Evolutionary conservation across 2,329 filamentous ascomycete species (phyloP).

Genomic region (Pseudogymnoascus sp.): DNA sequence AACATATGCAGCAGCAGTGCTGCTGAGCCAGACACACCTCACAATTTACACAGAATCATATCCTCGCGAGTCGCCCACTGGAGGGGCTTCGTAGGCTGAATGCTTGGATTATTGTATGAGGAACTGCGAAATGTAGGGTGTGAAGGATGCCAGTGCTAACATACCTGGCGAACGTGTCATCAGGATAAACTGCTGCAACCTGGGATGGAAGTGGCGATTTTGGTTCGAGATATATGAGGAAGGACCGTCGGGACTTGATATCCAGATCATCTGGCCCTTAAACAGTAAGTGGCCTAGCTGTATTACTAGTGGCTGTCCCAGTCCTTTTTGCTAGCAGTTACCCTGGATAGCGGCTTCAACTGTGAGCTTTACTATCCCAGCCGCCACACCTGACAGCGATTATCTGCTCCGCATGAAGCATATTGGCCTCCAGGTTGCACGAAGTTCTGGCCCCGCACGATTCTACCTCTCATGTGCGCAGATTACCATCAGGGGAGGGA

Average conservation of each 20-base stretch:
- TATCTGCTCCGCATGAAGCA: constrained; percentile 33
- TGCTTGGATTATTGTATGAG: too few species aligned
- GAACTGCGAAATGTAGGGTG: too few species aligned
- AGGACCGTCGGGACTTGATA: constrained; percentile 17
- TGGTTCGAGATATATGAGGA: constrained; percentile 27
- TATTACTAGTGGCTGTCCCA: not conserved
- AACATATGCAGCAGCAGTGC: too few species aligned
- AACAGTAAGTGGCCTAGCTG: constrained; percentile 16
- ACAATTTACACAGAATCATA: too few species aligned
- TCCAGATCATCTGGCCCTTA: constrained; percentile 21
- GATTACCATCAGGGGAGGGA: constrained; percentile 31
- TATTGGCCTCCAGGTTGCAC: constrained; percentile 23
- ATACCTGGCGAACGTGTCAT: constrained; percentile 14
- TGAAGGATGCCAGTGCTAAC: constrained; percentile 18
- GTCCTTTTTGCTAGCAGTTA: not conserved
- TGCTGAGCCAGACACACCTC: too few species aligned
- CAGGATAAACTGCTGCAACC: not conserved
- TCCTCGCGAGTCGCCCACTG: too few species aligned
- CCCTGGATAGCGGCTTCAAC: constrained; percentile 12
- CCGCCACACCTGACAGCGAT: constrained; percentile 32
- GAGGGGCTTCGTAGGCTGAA: too few species aligned
- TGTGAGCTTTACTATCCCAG: constrained; percentile 32
- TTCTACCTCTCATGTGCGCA: constrained; percentile 34
- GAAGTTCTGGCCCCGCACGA: constrained; percentile 17
- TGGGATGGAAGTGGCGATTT: constrained; percentile 11